phyloP scores from a whole-genome alignment of 2,329 filamentous ascomycete genomes.

The Colletotrichum limetticola region DNA sequence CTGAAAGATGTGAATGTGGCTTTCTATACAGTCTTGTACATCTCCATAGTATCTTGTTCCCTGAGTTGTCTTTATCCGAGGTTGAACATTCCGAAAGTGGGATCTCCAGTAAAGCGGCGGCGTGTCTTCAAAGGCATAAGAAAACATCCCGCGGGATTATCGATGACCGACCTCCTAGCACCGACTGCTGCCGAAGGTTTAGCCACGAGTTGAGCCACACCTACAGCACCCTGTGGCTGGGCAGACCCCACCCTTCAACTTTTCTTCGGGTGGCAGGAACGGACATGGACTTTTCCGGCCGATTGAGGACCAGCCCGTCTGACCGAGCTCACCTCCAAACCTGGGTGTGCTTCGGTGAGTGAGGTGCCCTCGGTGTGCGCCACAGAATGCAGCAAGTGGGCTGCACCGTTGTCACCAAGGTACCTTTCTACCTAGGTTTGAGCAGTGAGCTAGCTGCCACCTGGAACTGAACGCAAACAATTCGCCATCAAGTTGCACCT shows the following conservation, averaged over 20 bases:
- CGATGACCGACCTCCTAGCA: slow-evolving; percentile 25
- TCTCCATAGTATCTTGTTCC: not conserved
- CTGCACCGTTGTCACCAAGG: not conserved
- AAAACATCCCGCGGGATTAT: slow-evolving; percentile 22
- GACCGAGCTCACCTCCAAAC: not conserved
- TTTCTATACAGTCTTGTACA: not conserved
- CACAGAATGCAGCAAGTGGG: slow-evolving; percentile 7
- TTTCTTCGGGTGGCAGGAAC: not conserved
- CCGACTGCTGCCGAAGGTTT: slow-evolving; percentile 20
- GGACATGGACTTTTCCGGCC: not conserved
- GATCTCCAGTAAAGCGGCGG: slow-evolving; percentile 12
- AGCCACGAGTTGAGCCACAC: not conserved
- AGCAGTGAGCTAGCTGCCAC: not conserved
- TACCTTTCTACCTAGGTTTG: not conserved
- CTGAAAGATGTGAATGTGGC: not conserved
- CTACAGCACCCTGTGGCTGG: not conserved
- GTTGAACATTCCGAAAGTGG: not conserved
- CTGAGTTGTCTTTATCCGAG: slow-evolving; percentile 2
- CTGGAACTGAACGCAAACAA: not conserved
- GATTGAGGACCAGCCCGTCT: not conserved
- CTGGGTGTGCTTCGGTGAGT: not conserved
- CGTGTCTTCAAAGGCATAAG: slow-evolving; percentile 7
- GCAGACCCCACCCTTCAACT: not conserved
- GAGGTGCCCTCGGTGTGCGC: not conserved
- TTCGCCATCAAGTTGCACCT: not conserved